Base-by-base conservation (phyloP, 495 filamentous ascomycete genomes). In the Mytilinidion resinicola region DNA sequence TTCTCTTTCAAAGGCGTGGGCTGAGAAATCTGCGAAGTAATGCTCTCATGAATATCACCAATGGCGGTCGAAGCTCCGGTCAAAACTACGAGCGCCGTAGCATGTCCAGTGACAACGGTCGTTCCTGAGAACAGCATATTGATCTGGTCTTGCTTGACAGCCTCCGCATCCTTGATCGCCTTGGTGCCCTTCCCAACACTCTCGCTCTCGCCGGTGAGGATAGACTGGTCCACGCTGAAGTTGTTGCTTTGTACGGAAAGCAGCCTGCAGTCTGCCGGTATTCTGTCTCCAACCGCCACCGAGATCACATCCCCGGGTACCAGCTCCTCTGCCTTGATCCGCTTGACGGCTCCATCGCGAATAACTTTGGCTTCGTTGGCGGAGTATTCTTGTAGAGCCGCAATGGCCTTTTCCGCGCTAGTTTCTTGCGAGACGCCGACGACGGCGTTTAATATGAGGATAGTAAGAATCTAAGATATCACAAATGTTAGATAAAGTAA, bases 61-160 rank as follows among this genome's bases (percentile, higher is more conserved):
- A 99, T 97, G 30, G 95, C 95, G 7, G 95, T 99, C 55, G 84
- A 86, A 10, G 83, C 80, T 61, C 95, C 95, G 48, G 95, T 99
- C 67, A 95, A 73, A 57, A 91, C 91, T 5, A 99, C 95, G 20
- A 97, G 73, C 44, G 95, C 95, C 66, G 84, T 91, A 43, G 95
- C 95, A 73, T 91, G 87, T 39, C 95, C 95, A 63, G 88, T 96
- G 20, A 95, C 91, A 4, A 99, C 90, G 0, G 95, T 97, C 9
- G 95, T 99, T 61, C 95, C 95, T 17, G 95, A 99, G 75, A 99
- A 99, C 17, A 99, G 81, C 83, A 96, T 96, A 72, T 97, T 99
- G 74, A 85, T 76, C 75, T 96, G 92, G 70, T 99, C 95, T 74
- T 99, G 95, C 74, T 96, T 92, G 53, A 99, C 95, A 21, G 93